Evolutionary conservation across 1,284 basidiomycete genomes (phyloP).

Genomic region (Microbotryum violaceum): DNA sequence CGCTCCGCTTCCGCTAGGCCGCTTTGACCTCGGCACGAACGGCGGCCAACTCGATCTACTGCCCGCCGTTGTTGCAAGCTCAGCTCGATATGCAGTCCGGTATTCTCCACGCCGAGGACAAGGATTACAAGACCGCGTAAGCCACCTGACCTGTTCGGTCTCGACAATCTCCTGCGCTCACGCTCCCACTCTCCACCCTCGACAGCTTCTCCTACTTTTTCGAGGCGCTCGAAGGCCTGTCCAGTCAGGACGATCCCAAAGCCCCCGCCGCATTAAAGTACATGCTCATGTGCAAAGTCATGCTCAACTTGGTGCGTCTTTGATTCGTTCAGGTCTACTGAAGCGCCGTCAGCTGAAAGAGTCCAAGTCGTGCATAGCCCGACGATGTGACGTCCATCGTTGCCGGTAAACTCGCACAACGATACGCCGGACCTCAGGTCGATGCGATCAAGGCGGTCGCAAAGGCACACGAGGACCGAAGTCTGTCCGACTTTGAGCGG

Average conservation of each 20-base stretch:
- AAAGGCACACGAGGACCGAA: slow-evolving; percentile 82
- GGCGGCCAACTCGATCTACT: slow-evolving; percentile 95
- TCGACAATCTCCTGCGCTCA: no score
- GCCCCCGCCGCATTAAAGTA: slow-evolving; percentile 88
- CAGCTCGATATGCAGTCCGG: slow-evolving; percentile 87
- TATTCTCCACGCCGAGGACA: slow-evolving; percentile 90
- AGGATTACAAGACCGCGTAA: slow-evolving; percentile 85
- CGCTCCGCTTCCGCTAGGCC: slow-evolving; percentile 49
- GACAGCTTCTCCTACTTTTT: slow-evolving; percentile 85
- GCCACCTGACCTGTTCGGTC: slow-evolving; percentile 1
- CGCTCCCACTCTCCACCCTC: background rate
- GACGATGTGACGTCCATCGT: slow-evolving; percentile 85
- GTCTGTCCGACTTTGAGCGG: slow-evolving; percentile 80
- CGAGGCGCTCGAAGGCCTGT: slow-evolving; percentile 89
- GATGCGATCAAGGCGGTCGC: slow-evolving; percentile 94
- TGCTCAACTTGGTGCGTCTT: slow-evolving; percentile 75
- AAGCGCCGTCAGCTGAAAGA: background rate
- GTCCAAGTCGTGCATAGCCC: slow-evolving; percentile 49
- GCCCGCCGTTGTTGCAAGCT: slow-evolving; percentile 86
- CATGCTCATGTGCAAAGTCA: slow-evolving; percentile 96
- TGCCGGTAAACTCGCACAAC: slow-evolving; percentile 75
- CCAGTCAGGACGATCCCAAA: slow-evolving; percentile 48
- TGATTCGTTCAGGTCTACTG: background rate
- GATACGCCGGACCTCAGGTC: slow-evolving; percentile 71
- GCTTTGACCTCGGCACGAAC: slow-evolving; percentile 86